Percentiles rank a stretch among this genome's conserved stretches.
Conservation (phyloP, 495 filamentous ascomycete genomes). For the Letharia lupina region DNA sequence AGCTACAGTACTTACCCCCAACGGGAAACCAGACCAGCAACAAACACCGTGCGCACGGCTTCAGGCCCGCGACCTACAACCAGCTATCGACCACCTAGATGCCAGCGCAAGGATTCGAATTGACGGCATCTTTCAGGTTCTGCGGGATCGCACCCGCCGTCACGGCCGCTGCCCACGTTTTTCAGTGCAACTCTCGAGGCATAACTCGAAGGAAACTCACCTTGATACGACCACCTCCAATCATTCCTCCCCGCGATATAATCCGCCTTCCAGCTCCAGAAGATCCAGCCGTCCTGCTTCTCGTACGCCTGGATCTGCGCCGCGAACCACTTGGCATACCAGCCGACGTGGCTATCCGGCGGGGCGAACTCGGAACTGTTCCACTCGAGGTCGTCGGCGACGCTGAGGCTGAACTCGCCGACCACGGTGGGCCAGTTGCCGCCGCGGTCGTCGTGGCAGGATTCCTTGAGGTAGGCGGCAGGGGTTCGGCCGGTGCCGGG, state of each 20-base stretch:
- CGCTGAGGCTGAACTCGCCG: slow-evolving; percentile 50
- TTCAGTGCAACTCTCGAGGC: too few species aligned
- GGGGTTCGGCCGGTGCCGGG: slow-evolving; percentile 20
- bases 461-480: slow-evolving; percentile 39
- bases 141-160: slow-evolving; percentile 1
- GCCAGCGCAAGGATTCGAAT: slow-evolving; percentile 9
- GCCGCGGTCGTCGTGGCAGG: slow-evolving; percentile 43
- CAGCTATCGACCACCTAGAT: not conserved
- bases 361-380: slow-evolving; percentile 37
- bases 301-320: slow-evolving; percentile 52
- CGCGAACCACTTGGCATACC: slow-evolving; percentile 52
- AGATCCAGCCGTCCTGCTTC: slow-evolving; percentile 51
- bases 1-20: too few species aligned
- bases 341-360: slow-evolving; percentile 37
- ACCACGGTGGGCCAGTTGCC: slow-evolving; percentile 43
- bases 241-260: slow-evolving; percentile 34
- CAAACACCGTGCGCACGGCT: too few species aligned
- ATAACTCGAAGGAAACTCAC: slow-evolving; percentile 24
- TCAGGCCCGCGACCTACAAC: too few species aligned
- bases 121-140: slow-evolving; percentile 4
- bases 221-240: slow-evolving; percentile 52
- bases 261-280: slow-evolving; percentile 56
- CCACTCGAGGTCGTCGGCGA: slow-evolving; percentile 38
- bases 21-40: too few species aligned
- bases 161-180: not conserved